A percentile compares a stretch with the other conserved stretches of the same genome.
phyloP scores from a whole-genome alignment of 176 grass and related monocot genomes.

The Ananas comosus region DNA sequence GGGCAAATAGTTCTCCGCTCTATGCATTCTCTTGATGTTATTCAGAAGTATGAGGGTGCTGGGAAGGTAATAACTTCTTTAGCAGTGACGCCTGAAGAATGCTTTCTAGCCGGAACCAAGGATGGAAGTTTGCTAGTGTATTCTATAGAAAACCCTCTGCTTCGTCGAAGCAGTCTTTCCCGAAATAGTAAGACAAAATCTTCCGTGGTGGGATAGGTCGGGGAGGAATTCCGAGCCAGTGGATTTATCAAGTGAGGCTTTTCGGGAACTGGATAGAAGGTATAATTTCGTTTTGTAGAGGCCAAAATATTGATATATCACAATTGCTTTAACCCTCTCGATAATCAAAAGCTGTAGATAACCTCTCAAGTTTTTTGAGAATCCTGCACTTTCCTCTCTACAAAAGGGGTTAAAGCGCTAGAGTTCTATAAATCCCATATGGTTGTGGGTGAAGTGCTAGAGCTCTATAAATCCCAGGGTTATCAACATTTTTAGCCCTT shows the following conservation, averaged over 20 bases:
- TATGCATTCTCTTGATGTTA: conserved; percentile 86
- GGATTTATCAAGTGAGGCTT: neutral
- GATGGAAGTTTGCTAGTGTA: conserved; percentile 77
- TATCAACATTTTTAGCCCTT: too few relatives aligned
- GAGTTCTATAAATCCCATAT: too few relatives aligned
- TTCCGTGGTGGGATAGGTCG: conserved; percentile 16
- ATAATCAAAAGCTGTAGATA: too few relatives aligned
- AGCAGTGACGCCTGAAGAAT: conserved; percentile 76
- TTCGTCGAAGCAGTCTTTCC: conserved; percentile 43
- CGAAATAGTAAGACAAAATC: conserved; percentile 36
- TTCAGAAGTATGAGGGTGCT: conserved; percentile 63
- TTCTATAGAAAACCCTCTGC: conserved; percentile 66
- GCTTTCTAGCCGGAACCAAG: conserved; percentile 85
- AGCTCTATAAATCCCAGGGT: too few relatives aligned
- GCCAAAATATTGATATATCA: too few relatives aligned
- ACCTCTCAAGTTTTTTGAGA: too few relatives aligned
- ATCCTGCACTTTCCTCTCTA: too few relatives aligned
- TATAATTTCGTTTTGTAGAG: neutral
- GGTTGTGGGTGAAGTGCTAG: too few relatives aligned
- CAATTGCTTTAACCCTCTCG: too few relatives aligned
- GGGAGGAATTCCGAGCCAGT: neutral
- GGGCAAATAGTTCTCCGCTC: conserved; percentile 77
- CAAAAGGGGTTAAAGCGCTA: too few relatives aligned
- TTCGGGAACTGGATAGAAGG: neutral
- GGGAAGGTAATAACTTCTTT: conserved; percentile 84